Base-by-base conservation (phyloP, 2,329 filamentous ascomycete species). In the Conoideocrella luteorostrata region DNA sequence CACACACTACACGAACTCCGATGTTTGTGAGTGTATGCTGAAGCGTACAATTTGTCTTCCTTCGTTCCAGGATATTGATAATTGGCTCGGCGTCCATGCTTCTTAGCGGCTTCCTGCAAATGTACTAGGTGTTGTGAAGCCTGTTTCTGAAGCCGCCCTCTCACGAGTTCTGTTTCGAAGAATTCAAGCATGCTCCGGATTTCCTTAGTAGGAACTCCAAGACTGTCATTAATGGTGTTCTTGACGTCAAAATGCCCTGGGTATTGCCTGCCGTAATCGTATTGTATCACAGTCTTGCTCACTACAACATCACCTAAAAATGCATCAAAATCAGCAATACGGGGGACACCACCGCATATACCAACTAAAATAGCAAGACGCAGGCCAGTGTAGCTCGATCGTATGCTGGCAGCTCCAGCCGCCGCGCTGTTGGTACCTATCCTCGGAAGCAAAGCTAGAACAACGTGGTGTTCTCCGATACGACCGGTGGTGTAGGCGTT, bases 11-110 rank as follows among this genome's bases (percentile, higher is more conserved):
- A 54, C 9, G 37, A 30, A 5, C 12, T 22, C 21, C 52, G 54
- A 39, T 66, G 63, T 33, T 58, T 61, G 45, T 66, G 64, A 2
- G 43, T 49, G 41, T 65, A 65, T 12, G 38, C 30, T 7, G 62
- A 26, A 7, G 47, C 36, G 34, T 60, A 66, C 1, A 66, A 51
- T 13, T 47, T 52, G 40, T 67, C 60, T 13, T 54, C 35, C 1
- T 43, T 45, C 11, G 41, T 33, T 2, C 56, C 56, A 7, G 61
- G 63, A 37, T 58, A n/a, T n/a, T n/a, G n/a, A n/a, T n/a, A n/a
- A n/a, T n/a, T n/a, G n/a, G n/a, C n/a, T n/a, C n/a, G n/a, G n/a
- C n/a, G n/a, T n/a, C n/a, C n/a, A n/a, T n/a, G n/a, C n/a, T n/a
- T n/a, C n/a, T n/a, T n/a, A n/a, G n/a, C n/a, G n/a, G n/a, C n/a